These are phyloP conservation scores for Arthrobotrys megalospora DNA, from an alignment of 2,329 filamentous ascomycete genomes.

Conservation along the genomic window DNA sequence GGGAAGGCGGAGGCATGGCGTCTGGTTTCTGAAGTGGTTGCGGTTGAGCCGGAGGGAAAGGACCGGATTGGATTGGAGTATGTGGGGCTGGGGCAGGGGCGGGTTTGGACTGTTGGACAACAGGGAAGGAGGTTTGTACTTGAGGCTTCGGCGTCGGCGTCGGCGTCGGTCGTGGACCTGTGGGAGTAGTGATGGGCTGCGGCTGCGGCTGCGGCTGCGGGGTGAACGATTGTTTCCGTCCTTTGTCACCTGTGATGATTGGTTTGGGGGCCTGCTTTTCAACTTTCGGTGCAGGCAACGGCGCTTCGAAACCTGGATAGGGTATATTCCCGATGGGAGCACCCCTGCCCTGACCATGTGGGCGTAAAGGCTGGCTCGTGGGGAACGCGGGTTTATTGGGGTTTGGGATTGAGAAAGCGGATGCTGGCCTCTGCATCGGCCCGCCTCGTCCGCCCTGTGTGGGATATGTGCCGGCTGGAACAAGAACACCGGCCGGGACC, in stretches of 20 bases:
- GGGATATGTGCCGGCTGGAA: constrained; percentile 59
- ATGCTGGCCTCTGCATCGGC: constrained; percentile 48
- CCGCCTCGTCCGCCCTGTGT: constrained; percentile 34
- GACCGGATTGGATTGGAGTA: constrained; percentile 13
- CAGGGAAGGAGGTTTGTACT: constrained; percentile 1
- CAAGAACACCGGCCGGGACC: constrained; percentile 50
- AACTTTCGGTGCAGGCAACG: constrained; percentile 32
- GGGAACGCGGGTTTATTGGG: constrained; percentile 33
- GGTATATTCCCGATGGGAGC: constrained; percentile 41
- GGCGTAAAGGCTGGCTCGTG: constrained; percentile 51
- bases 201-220: constrained; percentile 40
- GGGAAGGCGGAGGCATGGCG: neutral
- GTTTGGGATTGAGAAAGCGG: constrained; percentile 47
- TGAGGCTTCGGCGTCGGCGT: constrained; percentile 52
- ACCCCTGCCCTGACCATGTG: constrained; percentile 47
- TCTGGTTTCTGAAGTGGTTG: constrained; percentile 21
- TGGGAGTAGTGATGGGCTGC: constrained; percentile 5
- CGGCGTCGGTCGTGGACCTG: constrained; percentile 30
- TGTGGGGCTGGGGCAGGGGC: constrained; percentile 17
- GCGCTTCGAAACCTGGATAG: constrained; percentile 56
- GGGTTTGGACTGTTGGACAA: constrained; percentile 23
- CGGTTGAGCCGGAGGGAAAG: constrained; percentile 23
- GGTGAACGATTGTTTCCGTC: constrained; percentile 41
- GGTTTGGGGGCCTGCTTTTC: constrained; percentile 43
- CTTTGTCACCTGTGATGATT: constrained; percentile 20